Evolutionary conservation across 2,329 filamentous ascomycete species (phyloP), one percentile per base, ranked within the genome.

Genomic region (Dothideomycetes sp.): DNA sequence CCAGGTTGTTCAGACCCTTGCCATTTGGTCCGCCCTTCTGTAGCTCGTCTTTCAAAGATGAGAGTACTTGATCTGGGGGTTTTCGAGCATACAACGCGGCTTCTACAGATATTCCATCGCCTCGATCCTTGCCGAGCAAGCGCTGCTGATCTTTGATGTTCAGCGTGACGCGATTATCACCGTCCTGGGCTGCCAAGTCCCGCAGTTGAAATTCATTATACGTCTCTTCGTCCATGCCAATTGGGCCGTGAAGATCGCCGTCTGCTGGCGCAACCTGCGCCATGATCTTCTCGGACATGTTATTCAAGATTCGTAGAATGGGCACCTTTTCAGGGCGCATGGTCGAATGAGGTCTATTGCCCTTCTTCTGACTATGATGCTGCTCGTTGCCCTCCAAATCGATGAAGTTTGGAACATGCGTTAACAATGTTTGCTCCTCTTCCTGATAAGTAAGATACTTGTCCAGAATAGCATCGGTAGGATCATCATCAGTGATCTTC

Each of bases 341-440:
- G 48, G 93, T 91, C 27, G 83, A 65, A 56, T 96, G 87, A 40
- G 89, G 86, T 38, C 81, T 73, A 58, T 98, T 96, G 36, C 91
- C 91, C 52, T 73, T 80, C 53, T 81, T 76, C 38, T 88, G 84
- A 50, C 87, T 93, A 59, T 94, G 80, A 53, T 98, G 89, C 58
- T 91, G 84, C 62, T 96, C 91, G 54, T 98, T 98, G 19, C 82
- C 91, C 55, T 89, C 85, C 18, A 98, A 63, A 57, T 98, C 84
- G 50, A 98, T 88, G 47, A 93, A 88, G 51, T 88, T 79, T 1
- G 91, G 88, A 15, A 98, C 77, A 41, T 81, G 74, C 24, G 79
- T 66, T 3, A 79, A 66, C 47, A 74, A 59, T 1, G 63, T 55
- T 16, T 59, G 56, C 11, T 65, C 67, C 18, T 63, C 61, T 34